A percentile compares a stretch with the other conserved stretches of the same genome.
phyloP scores from a whole-genome alignment of 176 grass and related monocot genomes.

The Calamus simplicifolius region DNA sequence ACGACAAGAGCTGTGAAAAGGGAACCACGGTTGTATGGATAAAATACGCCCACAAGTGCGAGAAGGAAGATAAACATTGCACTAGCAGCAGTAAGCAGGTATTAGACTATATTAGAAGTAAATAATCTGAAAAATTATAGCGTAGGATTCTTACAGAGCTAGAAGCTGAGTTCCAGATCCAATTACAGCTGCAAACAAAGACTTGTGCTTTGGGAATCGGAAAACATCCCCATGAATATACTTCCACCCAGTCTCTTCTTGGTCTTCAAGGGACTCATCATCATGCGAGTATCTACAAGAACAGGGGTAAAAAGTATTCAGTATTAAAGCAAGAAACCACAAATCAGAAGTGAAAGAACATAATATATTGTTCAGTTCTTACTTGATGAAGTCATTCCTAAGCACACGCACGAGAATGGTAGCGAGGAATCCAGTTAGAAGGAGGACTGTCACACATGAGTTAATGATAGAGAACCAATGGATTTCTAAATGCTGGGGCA shows the following conservation, averaged over 20 bases:
- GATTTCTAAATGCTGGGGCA: slow-evolving; percentile 95
- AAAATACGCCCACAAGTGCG: slow-evolving; percentile 81
- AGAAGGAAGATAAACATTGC: slow-evolving; percentile 88
- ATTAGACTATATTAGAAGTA: slow-evolving; percentile 15
- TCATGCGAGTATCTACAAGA: slow-evolving; percentile 66
- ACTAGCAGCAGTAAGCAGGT: slow-evolving; percentile 27
- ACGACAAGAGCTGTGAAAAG: slow-evolving; percentile 97
- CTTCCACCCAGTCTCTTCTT: slow-evolving; percentile 96
- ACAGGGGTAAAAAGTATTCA: neutral
- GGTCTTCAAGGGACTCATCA: slow-evolving; percentile 76
- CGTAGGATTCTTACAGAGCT: slow-evolving; percentile 55
- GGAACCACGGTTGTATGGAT: slow-evolving; percentile 88
- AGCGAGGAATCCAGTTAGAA: slow-evolving; percentile 82
- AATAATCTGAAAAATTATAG: neutral
- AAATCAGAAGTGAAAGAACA: slow-evolving; percentile 7
- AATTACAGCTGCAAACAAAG: slow-evolving; percentile 69
- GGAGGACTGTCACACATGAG: slow-evolving; percentile 79
- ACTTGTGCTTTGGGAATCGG: slow-evolving; percentile 69
- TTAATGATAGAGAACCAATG: slow-evolving; percentile 99
- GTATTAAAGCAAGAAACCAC: neutral
- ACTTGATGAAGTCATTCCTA: slow-evolving; percentile 93
- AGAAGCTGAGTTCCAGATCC: slow-evolving; percentile 95
- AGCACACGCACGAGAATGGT: slow-evolving; percentile 91
- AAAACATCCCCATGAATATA: slow-evolving; percentile 88
- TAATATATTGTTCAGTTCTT: slow-evolving; percentile 22